Conservation (phyloP, 2,329 filamentous ascomycete species). For the Myriosclerotinia scirpicola region DNA sequence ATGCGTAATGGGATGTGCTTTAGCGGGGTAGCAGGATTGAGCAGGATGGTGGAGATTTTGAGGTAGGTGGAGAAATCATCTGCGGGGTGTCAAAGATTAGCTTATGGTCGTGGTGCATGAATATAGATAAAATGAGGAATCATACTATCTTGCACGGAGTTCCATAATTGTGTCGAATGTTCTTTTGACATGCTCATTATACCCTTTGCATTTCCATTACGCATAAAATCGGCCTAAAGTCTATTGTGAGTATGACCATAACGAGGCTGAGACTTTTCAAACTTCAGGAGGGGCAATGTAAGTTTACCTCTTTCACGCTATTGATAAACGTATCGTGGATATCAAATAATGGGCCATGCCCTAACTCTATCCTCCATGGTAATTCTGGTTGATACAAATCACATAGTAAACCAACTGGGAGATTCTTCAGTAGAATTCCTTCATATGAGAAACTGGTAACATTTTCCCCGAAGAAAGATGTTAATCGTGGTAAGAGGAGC, state of each 20-base stretch:
- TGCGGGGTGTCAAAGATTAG: conserved; percentile 39
- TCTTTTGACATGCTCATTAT: conserved; percentile 71
- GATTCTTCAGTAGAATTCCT: conserved; percentile 67
- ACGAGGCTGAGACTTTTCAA: conserved; percentile 6
- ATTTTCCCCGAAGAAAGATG: conserved; percentile 57
- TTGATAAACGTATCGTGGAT: conserved; percentile 66
- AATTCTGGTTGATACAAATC: conserved; percentile 58
- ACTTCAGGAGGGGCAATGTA: neutral
- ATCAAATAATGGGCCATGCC: conserved; percentile 54
- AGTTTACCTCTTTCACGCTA: conserved; percentile 60
- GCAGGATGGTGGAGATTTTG: conserved; percentile 71
- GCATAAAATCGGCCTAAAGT: conserved; percentile 56
- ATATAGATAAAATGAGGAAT: conserved; percentile 16
- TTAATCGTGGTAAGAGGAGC: conserved; percentile 61
- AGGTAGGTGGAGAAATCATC: conserved; percentile 73
- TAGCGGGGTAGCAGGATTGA: conserved; percentile 72
- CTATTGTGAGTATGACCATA: neutral
- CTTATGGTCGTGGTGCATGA: neutral
- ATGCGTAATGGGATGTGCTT: conserved; percentile 84
- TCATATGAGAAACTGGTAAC: conserved; percentile 61
- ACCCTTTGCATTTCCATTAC: conserved; percentile 68
- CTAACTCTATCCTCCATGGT: conserved; percentile 63
- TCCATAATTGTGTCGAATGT: conserved; percentile 66
- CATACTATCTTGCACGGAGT: conserved; percentile 60
- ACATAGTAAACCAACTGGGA: conserved; percentile 66